Evolutionary conservation across 495 filamentous ascomycete species (phyloP), one percentile per base, ranked within the genome.

Genomic region (Daldinia loculata): DNA sequence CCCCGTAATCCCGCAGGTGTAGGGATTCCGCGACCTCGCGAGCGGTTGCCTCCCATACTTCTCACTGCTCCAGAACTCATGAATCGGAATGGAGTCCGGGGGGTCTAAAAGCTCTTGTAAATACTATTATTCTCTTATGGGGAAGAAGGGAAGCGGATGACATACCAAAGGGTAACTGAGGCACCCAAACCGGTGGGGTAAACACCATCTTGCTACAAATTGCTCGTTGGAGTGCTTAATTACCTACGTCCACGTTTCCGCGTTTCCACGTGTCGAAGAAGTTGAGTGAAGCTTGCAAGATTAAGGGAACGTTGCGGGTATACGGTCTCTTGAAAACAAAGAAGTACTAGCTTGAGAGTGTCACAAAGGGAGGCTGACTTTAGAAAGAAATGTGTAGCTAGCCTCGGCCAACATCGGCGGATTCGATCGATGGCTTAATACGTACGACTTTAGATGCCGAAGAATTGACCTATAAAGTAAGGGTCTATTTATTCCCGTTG

Each of bases 41-140:
- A 94, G 79, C 7, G 92, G 84, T 60, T 82, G 79, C 56, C 93
- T 87, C 43, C 92, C 92, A 80, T 92, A 87, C 62, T 83, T 79
- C 68, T 97, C 93, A 67, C 88, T 86, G 50, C 89, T 85, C 84
- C 95, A 92, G 77, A 97, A 97, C 51, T 96, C 90, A 71, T 85
- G 83, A 59, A 97, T 84, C 0, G 93, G 85, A 67, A 97, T 84
- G 29, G 88, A 88, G 74, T 96, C 93, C 5, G 92, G 92, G 3
- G 90, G 84, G 34, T 89, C 86, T 85, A 19, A 32, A 52, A 19
- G 9, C 30, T 17, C 2, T 45, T 9, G 52, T 76, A 38, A 75
- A 63, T 34, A 17, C 32, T 53, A 36, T 12, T n/a, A 0, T 29
- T 69, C 45, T 32, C 56, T 8, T 34, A 52, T 34, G 29, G 32